Percentiles rank a stretch among this genome's conserved stretches.
These are phyloP conservation scores for Suhomyces faveliae DNA, from an alignment of 805 yeast genomes.

Conservation along the genomic window DNA sequence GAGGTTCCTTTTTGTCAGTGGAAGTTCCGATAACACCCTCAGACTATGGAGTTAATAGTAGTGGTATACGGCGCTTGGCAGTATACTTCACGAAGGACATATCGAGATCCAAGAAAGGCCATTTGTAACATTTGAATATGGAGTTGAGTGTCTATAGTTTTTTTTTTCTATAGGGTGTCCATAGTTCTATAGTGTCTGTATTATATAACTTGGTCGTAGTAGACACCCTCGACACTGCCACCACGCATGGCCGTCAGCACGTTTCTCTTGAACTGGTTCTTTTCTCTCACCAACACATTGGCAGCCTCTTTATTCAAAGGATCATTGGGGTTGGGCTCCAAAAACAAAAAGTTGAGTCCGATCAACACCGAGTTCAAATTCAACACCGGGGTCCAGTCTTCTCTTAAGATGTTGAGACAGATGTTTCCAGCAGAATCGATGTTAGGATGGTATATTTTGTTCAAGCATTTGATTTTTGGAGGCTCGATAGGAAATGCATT, in stretches of 20 bases:
- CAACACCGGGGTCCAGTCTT: conserved; percentile 95
- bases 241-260: conserved; percentile 74
- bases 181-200: background rate
- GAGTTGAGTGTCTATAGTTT: background rate
- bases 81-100: no score
- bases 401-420: conserved; percentile 85
- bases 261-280: conserved; percentile 47
- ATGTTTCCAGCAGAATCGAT: conserved; percentile 89
- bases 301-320: conserved; percentile 94
- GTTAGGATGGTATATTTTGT: conserved; percentile 88
- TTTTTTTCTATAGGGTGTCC: no score
- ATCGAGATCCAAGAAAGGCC: no score
- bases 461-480: conserved; percentile 73
- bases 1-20: conserved; percentile 64
- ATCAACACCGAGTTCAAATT: conserved; percentile 77
- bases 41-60: conserved; percentile 50
- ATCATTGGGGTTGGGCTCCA: conserved; percentile 90
- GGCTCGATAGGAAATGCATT: conserved; percentile 88
- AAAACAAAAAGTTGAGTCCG: conserved; percentile 79
- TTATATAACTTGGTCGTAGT: conserved; percentile 10
- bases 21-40: conserved; percentile 57
- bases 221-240: conserved; percentile 44
- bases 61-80: no score
- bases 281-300: conserved; percentile 41
- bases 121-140: no score